A percentile compares a stretch with the other conserved stretches of the same genome.
These are phyloP conservation scores for Coniochaeta prunicola DNA, from an alignment of 2,329 filamentous ascomycete species.

Conservation along the genomic window DNA sequence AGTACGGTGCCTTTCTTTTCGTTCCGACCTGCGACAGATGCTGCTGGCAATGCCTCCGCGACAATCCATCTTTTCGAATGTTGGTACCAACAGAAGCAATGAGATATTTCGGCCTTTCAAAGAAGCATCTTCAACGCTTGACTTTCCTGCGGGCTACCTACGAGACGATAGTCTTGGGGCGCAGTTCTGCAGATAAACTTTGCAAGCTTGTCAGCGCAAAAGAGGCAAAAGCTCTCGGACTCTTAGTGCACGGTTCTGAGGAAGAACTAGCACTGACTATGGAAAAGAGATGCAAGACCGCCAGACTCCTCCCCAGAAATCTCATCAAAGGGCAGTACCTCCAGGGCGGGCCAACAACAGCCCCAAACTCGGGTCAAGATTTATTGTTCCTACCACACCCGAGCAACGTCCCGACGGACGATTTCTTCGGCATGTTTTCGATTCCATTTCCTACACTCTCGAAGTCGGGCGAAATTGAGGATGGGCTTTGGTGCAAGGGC, in stretches of 20 bases:
- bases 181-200: neutral
- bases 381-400: slow-evolving; percentile 6
- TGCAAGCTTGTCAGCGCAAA: neutral
- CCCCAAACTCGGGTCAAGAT: too few relatives aligned
- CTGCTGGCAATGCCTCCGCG: slow-evolving; percentile 20
- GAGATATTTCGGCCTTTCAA: neutral
- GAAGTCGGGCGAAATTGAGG: slow-evolving; percentile 12
- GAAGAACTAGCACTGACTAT: neutral
- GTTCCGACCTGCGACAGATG: slow-evolving; percentile 23
- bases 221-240: neutral
- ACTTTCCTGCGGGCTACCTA: neutral
- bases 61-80: slow-evolving; percentile 7
- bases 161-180: neutral
- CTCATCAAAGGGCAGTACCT: neutral
- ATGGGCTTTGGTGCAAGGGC: slow-evolving; percentile 14
- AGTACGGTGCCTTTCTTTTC: slow-evolving; percentile 22
- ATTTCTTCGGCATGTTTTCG: slow-evolving; percentile 16
- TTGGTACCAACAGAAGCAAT: neutral
- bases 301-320: neutral
- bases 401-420: slow-evolving; percentile 4
- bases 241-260: neutral
- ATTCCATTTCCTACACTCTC: slow-evolving; percentile 18
- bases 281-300: neutral
- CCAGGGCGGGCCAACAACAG: too few relatives aligned
- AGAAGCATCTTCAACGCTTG: slow-evolving; percentile 3